Base-by-base conservation (phyloP, 2,329 filamentous ascomycete species). In the Penicillium janthinellum region DNA sequence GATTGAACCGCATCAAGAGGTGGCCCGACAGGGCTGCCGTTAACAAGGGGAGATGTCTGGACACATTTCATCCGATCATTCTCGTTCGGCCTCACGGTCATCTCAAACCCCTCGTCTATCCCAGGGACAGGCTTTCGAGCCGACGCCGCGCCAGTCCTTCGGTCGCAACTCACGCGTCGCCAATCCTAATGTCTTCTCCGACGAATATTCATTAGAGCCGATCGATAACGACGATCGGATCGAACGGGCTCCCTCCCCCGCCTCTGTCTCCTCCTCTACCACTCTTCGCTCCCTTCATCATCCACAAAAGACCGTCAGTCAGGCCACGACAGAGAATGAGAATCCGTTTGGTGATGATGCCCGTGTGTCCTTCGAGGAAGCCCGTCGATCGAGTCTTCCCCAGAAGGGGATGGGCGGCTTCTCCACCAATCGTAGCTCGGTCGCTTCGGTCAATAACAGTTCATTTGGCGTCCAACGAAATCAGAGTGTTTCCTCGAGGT, bases 171-270 rank as follows among this genome's bases (percentile, higher is more conserved):
- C 73, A 41, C 70, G 64, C 54, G 69, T 66, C 45, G 71, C 73
- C 44, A 77, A 78, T 62, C 73, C 76, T 49, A 77, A 82, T 67
- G 74, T 82, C 39, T 82, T 82, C 67, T 79, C 79, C 60, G 80
- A 82, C 65, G 79, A 81, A 44, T 80, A 78, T 65, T 79, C 79
- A 8, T 65, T 81, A 64, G 77, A 81, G 62, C 71, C 75, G 12
- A 69, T 78, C 51, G 72, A 79, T 58, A 58, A 70, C 56, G 70
- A 73, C 65, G 69, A 73, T 64, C 68, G 68, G 55, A 67, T 73
- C 53, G 70, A 72, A 50, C 68, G 70, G 38, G 70, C 68, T 37
- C 69, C 67, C 53, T 74, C 67, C 51, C 67, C 70, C 15, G 70
- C 70, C 28, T 77, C 75, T n/a, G 61, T 70, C 57, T 64, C 70